Evolutionary conservation across 257 asterid species (phyloP), one percentile per base, ranked within the genome.

Genomic region (Rehmannia glutinosa): DNA sequence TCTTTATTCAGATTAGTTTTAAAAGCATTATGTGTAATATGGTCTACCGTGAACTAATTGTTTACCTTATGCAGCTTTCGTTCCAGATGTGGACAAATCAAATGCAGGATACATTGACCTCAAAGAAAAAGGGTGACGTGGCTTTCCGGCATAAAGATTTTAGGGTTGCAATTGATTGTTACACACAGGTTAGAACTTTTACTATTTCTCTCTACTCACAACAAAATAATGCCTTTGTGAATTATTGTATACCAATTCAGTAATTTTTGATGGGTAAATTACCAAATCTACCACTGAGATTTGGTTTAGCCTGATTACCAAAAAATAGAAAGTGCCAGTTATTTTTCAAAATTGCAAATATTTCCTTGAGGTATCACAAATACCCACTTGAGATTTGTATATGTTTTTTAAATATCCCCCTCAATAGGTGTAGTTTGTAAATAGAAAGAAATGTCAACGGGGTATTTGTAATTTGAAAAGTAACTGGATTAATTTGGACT

Each of bases 61-160:
- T 56, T 51, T 38, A 11, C 41, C 7, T 25, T 45, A 3, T 60
- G 65, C 85, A 86, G 90, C 85, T 86, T 46, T 86, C 94, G 0
- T 86, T 86, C 78, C 90, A 84, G 85, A 78, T 84, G 94, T 86
- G 90, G 94, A 80, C 94, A 32, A 82, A 84, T 69, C 90, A 86
- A 69, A 86, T 82, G 94, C 94, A 86, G 78, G 94, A 86, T 10
- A 86, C 86, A 8, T 68, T 86, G 77, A 82, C 58, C 81, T 84
- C 90, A 15, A 86, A 84, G 88, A 86, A 84, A 58, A 86, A 86
- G 75, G 90, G 90, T 3, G 88, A 86, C 25, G 60, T 49, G 70
- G 88, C 94, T 61, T 86, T 84, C 75, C 83, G 88, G 45, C 84
- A 84, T 58, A 86, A 86, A 64, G 90, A 86, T 65, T 78, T 78